Conservation (phyloP, 371 early-diverging fungal genomes). For the Lichtheimia ornata region DNA sequence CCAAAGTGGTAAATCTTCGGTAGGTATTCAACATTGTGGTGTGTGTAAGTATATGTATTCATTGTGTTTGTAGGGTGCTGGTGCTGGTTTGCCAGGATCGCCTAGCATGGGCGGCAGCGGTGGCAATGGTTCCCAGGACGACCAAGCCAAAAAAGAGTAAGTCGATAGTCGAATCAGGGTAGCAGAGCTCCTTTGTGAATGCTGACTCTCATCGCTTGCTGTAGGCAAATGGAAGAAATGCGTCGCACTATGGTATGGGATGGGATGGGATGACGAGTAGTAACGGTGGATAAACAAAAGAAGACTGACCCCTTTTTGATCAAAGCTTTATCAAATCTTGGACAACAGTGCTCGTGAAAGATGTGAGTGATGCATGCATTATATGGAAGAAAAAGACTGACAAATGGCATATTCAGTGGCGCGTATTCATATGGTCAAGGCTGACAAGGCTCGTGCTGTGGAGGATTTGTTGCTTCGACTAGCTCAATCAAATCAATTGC, state of each 20-base stretch:
- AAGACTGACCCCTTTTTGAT: not conserved
- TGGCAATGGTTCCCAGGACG: conserved; percentile 25
- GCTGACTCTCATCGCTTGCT: not conserved
- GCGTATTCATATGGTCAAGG: conserved; percentile 89
- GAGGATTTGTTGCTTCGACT: conserved; percentile 89
- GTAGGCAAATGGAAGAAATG: conserved; percentile 82
- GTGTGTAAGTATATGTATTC: no score
- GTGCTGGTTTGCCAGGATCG: conserved; percentile 15
- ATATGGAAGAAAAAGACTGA: not conserved
- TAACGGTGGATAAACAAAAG: not conserved
- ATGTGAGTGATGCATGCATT: conserved; percentile 39
- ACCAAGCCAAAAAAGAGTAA: conserved; percentile 53
- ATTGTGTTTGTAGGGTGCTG: conserved; percentile 9
- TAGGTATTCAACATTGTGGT: not conserved
- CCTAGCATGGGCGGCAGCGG: not conserved
- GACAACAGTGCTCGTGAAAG: conserved; percentile 86
- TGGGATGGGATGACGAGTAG: conserved; percentile 52
- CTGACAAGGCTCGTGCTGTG: conserved; percentile 86
- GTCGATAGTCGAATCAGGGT: not conserved
- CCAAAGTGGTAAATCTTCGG: conserved; percentile 11
- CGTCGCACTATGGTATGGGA: conserved; percentile 76
- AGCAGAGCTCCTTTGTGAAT: no score
- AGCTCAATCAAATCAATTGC: conserved; percentile 84
- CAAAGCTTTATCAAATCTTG: conserved; percentile 79
- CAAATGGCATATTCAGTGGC: conserved; percentile 55